These are phyloP conservation scores for Cyclotella sp. DNA, from an alignment of 108 stramenopile genomes.

Conservation along the genomic window DNA sequence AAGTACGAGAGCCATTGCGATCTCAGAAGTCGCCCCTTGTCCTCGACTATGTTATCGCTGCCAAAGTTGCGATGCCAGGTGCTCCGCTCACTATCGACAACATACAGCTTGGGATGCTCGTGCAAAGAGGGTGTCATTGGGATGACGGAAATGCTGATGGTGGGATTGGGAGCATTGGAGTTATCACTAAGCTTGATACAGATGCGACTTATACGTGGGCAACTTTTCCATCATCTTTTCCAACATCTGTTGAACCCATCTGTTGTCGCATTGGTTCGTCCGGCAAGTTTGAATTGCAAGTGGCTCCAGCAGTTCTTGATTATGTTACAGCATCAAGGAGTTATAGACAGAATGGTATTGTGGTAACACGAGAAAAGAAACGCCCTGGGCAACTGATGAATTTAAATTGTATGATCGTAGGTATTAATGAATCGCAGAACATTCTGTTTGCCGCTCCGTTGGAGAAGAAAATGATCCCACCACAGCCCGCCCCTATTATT, in stretches of 20 bases:
- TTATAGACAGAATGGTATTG: conserved; percentile 28
- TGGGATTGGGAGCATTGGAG: conserved; percentile 41
- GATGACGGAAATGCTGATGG: conserved; percentile 48
- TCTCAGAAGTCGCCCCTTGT: conserved; percentile 44
- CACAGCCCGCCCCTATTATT: conserved; percentile 14
- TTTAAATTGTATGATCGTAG: conserved; percentile 42
- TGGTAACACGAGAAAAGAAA: background rate
- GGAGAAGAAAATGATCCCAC: background rate
- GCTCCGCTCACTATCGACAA: conserved; percentile 52
- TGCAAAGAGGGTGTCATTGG: conserved; percentile 50
- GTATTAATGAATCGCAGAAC: conserved; percentile 20
- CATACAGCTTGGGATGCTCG: conserved; percentile 59
- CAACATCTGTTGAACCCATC: conserved; percentile 21
- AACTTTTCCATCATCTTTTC: conserved; percentile 43
- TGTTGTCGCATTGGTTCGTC: conserved; percentile 48
- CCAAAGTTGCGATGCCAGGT: conserved; percentile 37
- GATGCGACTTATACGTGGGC: conserved; percentile 46
- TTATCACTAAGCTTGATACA: conserved; percentile 42
- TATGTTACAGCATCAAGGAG: conserved; percentile 22
- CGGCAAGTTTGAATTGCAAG: conserved; percentile 42
- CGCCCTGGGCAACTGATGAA: conserved; percentile 33
- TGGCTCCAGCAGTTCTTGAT: conserved; percentile 29
- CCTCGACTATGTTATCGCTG: conserved; percentile 21
- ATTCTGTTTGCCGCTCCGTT: conserved; percentile 40
- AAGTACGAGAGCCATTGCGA: conserved; percentile 34